Percentiles rank a stretch among this genome's conserved stretches.
Conservation (phyloP, 768 basidiomycete genomes). For the Leccinellum rugosiceps region DNA sequence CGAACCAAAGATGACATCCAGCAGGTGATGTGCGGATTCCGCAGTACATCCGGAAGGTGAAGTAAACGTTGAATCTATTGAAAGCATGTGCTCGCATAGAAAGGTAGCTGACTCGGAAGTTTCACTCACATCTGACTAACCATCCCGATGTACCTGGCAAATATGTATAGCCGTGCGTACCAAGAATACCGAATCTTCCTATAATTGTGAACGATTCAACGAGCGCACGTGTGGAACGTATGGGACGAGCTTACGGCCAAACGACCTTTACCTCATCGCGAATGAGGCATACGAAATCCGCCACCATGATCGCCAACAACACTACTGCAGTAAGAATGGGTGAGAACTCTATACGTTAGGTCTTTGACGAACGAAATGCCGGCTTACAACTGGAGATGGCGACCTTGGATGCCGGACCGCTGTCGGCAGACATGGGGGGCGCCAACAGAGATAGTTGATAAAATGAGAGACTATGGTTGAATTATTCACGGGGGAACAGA, state of each 20-base stretch:
- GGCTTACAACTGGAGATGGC: constrained; percentile 12
- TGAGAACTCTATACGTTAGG: not conserved
- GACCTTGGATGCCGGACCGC: constrained; percentile 3
- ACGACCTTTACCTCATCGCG: constrained; percentile 14
- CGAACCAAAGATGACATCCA: constrained; percentile 17
- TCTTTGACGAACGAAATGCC: not conserved
- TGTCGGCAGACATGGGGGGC: not conserved
- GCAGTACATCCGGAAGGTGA: constrained; percentile 17
- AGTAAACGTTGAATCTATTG: constrained; percentile 24
- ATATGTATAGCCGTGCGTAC: constrained; percentile 7
- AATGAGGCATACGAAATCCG: constrained; percentile 11
- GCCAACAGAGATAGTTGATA: not conserved
- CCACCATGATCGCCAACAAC: constrained; percentile 13
- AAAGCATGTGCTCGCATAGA: not conserved
- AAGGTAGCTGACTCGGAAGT: not conserved
- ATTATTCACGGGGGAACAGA: not conserved
- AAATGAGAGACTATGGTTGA: constrained; percentile 3
- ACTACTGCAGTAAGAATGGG: not conserved
- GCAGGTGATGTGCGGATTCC: constrained; percentile 1
- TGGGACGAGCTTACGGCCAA: constrained; percentile 20
- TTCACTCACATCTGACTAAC: constrained; percentile 18
- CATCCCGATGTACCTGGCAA: constrained; percentile 16
- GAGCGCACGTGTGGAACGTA: not conserved
- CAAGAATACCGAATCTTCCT: constrained; percentile 10
- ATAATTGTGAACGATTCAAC: not conserved